phyloP scores from a whole-genome alignment of 2,329 filamentous ascomycete species.

The Lecanicillium sp. region DNA sequence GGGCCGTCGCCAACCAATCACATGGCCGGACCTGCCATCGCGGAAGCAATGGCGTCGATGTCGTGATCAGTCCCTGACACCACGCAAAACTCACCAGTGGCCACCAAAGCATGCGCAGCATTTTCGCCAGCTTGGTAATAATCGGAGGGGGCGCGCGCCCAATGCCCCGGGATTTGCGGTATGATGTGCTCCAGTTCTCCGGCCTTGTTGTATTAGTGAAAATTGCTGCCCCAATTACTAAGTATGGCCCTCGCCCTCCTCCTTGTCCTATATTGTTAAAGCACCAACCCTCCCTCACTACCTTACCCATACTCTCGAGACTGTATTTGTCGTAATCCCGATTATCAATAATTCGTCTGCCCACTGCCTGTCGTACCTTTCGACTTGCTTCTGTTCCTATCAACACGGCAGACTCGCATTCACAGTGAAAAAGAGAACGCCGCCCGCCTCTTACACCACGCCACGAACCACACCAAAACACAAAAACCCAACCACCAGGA shows the following conservation, averaged over 20 bases:
- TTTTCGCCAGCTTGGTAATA: not conserved
- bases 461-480: constrained; percentile 1
- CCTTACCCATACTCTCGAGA: constrained; percentile 1
- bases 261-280: not conserved
- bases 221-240: constrained; percentile 8
- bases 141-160: too few relatives aligned
- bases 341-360: not conserved
- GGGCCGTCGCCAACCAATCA: constrained; percentile 26
- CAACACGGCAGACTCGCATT: too few relatives aligned
- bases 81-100: constrained; percentile 14
- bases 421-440: constrained; percentile 1
- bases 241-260: constrained; percentile 3
- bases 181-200: too few relatives aligned
- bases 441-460: not conserved
- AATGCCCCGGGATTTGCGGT: too few relatives aligned
- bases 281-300: not conserved
- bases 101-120: not conserved
- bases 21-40: constrained; percentile 23
- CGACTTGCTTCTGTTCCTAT: too few relatives aligned
- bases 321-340: not conserved
- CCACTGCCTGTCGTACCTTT: too few relatives aligned
- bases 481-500: not conserved
- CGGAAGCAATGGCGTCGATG: constrained; percentile 45
- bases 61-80: constrained; percentile 38
- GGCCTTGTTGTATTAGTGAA: not conserved